Percentiles rank a stretch among this genome's conserved stretches.
Evolutionary conservation across 73 alveolate species (phyloP).

Genomic region (Stentor roeselii): DNA sequence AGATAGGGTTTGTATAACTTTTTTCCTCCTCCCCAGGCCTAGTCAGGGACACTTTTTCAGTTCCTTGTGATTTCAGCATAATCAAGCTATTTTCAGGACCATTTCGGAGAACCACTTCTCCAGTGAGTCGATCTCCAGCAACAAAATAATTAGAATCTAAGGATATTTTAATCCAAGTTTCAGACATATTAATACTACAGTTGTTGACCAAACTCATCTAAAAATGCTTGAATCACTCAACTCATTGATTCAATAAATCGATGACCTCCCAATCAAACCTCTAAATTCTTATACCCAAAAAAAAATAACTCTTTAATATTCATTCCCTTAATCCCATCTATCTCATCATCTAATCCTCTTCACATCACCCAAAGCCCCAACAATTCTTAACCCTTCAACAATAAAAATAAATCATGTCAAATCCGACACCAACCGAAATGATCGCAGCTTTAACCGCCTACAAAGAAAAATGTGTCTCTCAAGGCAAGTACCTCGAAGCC

Average conservation of each 20-base stretch:
- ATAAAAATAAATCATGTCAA: too few species aligned
- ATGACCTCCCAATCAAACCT: too few species aligned
- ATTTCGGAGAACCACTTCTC: not conserved
- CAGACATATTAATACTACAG: constrained; percentile 8
- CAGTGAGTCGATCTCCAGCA: constrained; percentile 19
- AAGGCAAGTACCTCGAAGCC: constrained; percentile 16
- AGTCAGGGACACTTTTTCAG: not conserved
- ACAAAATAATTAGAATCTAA: not conserved
- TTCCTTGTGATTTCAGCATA: not conserved
- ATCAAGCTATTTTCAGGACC: not conserved
- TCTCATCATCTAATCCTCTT: too few species aligned
- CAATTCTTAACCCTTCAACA: too few species aligned
- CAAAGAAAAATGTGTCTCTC: constrained; percentile 13
- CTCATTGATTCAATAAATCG: too few species aligned
- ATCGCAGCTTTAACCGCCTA: constrained; percentile 6
- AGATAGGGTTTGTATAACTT: not conserved
- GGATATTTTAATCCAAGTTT: not conserved
- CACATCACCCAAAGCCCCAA: too few species aligned
- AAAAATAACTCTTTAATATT: too few species aligned
- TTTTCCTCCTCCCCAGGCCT: not conserved
- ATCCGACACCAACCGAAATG: constrained; percentile 26
- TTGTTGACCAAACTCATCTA: too few species aligned
- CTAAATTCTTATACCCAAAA: too few species aligned
- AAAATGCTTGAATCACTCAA: too few species aligned
- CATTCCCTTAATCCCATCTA: too few species aligned